Conservation (phyloP, 371 early-diverging fungal species). For the Mucor racemosus region DNA sequence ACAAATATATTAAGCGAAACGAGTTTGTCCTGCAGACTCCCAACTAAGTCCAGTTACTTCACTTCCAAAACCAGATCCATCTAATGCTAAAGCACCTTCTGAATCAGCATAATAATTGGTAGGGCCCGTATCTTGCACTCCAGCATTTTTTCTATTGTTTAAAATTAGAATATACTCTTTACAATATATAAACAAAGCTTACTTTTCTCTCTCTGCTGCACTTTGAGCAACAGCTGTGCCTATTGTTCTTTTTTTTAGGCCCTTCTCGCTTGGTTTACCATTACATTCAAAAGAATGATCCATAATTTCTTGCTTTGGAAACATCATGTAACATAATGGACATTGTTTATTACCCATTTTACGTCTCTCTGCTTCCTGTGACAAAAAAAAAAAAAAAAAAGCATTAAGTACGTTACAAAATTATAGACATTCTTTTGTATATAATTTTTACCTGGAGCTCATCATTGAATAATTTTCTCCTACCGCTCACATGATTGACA, state of each 20-base stretch:
- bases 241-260: constrained; percentile 10
- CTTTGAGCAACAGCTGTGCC: constrained; percentile 5
- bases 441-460: background rate
- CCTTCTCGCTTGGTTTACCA: background rate
- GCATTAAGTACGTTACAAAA: no score
- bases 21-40: constrained; percentile 21
- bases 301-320: background rate
- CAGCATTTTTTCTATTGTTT: constrained; percentile 10
- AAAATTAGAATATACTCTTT: background rate
- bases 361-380: background rate
- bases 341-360: constrained; percentile 8
- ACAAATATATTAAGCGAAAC: constrained; percentile 13
- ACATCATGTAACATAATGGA: constrained; percentile 12
- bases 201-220: constrained; percentile 15
- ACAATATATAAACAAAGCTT: background rate
- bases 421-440: no score
- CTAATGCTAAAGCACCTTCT: constrained; percentile 12
- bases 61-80: constrained; percentile 13
- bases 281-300: constrained; percentile 13
- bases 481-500: background rate
- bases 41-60: constrained; percentile 14
- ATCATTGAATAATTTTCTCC: background rate
- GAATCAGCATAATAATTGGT: constrained; percentile 23
- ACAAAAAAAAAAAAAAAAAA: no score
- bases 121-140: constrained; percentile 1